These are phyloP conservation scores for Exserohilum rostratum DNA, from an alignment of 2,329 filamentous ascomycete species.

Conservation along the genomic window DNA sequence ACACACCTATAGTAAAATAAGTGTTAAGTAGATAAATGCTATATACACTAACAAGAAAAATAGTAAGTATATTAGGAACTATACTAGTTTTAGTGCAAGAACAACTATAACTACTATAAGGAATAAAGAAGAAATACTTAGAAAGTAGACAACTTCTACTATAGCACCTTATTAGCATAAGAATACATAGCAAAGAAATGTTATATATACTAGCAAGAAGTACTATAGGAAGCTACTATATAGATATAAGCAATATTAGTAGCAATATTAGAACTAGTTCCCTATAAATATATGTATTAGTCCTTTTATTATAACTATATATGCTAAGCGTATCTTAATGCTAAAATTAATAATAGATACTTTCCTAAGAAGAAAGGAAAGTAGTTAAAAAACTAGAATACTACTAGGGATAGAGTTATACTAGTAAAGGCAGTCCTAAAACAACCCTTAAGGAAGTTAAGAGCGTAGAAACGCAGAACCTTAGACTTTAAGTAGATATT, in stretches of 20 bases:
- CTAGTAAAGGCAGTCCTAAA: not conserved
- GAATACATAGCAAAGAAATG: not conserved
- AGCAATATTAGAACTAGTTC: not conserved
- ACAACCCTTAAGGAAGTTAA: not conserved
- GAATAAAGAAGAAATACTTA: not conserved
- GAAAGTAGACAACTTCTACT: not conserved
- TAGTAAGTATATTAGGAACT: not conserved
- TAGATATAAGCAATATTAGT: no score
- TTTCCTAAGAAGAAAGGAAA: not conserved
- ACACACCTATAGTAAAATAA: no score
- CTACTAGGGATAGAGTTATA: not conserved
- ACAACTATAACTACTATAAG: not conserved
- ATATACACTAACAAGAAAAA: not conserved
- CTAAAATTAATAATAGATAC: not conserved
- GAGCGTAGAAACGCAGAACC: not conserved
- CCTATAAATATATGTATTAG: not conserved
- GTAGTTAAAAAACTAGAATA: slow-evolving; percentile 1
- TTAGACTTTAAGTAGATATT: not conserved
- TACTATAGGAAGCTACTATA: no score
- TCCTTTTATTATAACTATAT: not conserved
- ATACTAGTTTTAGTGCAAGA: not conserved
- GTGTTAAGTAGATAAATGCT: not conserved
- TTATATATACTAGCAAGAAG: not conserved
- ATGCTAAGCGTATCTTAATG: not conserved
- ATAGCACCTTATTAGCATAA: not conserved